phyloP scores from a whole-genome alignment of 306 rosid species.

The Notholithocarpus densiflorus region DNA sequence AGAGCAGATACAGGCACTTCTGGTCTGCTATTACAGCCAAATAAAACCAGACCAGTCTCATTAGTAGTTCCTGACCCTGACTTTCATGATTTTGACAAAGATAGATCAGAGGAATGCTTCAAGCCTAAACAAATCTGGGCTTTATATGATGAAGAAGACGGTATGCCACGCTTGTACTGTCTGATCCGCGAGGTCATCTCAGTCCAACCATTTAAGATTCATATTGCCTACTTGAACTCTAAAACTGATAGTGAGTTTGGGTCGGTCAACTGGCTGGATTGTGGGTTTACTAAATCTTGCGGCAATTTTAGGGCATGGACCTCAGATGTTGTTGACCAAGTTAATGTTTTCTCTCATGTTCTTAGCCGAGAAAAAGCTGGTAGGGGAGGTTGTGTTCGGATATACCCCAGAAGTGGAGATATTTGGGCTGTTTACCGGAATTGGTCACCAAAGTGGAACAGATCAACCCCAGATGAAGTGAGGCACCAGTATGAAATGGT shows the following conservation, averaged over 20 bases:
- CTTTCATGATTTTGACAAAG: conserved; percentile 94
- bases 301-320: conserved; percentile 87
- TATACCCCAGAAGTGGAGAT: conserved; percentile 84
- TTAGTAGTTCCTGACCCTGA: conserved; percentile 89
- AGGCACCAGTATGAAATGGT: conserved; percentile 97
- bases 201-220: conserved; percentile 77
- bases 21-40: conserved; percentile 42
- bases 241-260: conserved; percentile 93
- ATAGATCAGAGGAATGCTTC: conserved; percentile 92
- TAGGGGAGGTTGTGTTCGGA: conserved; percentile 87
- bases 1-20: conserved; percentile 33
- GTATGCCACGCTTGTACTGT: conserved; percentile 99
- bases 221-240: conserved; percentile 78
- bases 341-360: conserved; percentile 89
- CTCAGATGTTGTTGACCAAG: conserved; percentile 81
- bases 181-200: conserved; percentile 87
- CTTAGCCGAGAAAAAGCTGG: conserved; percentile 73
- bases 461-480: conserved; percentile 81
- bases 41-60: conserved; percentile 51
- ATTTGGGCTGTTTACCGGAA: conserved; percentile 91
- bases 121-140: conserved; percentile 99
- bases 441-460: conserved; percentile 83
- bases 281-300: conserved; percentile 94
- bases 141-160: conserved; percentile 94
- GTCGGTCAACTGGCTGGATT: conserved; percentile 72